Conservation (phyloP, 257 asterid genomes). For the Vinca minor region DNA sequence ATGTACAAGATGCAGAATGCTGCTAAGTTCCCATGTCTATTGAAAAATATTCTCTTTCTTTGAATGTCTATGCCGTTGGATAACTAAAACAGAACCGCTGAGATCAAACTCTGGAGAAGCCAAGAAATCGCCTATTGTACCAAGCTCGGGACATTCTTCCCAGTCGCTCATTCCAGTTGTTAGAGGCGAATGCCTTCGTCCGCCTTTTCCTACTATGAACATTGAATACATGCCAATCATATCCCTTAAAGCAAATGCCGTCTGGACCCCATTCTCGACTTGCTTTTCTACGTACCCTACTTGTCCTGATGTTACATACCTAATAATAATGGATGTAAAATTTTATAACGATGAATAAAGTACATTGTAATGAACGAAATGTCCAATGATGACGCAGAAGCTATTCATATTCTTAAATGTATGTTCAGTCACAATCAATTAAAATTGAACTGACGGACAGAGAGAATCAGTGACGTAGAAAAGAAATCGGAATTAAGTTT, state of each 20-base stretch:
- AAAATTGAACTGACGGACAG: too few relatives aligned
- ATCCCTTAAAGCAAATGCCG: conserved; percentile 69
- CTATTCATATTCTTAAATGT: too few relatives aligned
- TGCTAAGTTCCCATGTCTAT: background rate
- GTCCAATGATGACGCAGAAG: background rate
- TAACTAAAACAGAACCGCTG: conserved; percentile 78
- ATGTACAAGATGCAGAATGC: background rate
- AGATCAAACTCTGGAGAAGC: conserved; percentile 90
- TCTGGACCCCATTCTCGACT: conserved; percentile 68
- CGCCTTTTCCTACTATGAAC: conserved; percentile 88
- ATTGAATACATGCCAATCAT: conserved; percentile 93
- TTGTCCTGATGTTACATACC: conserved; percentile 87
- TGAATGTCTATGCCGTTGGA: conserved; percentile 68
- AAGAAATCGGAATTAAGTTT: too few relatives aligned
- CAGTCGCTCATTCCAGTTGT: conserved; percentile 91
- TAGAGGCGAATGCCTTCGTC: conserved; percentile 51
- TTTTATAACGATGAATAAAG: background rate
- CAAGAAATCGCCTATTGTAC: conserved; percentile 88
- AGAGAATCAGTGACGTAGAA: too few relatives aligned
- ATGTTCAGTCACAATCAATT: too few relatives aligned
- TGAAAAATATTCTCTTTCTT: conserved; percentile 31
- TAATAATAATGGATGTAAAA: conserved; percentile 13
- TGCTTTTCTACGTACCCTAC: conserved; percentile 87
- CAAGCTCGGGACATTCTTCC: conserved; percentile 99
- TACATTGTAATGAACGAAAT: background rate